Conservation (phyloP, 345 rosid species). For the Linum lewisii region DNA sequence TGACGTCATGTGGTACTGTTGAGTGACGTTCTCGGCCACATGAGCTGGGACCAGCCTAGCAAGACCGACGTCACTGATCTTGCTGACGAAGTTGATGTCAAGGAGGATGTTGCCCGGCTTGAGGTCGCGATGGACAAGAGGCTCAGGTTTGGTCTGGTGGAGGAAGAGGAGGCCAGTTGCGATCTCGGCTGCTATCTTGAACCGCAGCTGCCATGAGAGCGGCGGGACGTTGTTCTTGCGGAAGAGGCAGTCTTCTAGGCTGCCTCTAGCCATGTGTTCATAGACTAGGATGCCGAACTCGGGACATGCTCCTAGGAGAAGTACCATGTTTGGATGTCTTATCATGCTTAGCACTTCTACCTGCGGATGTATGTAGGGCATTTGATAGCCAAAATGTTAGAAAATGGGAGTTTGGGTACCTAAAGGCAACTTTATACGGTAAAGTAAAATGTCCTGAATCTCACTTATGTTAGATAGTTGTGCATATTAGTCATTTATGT, state of each 20-base stretch:
- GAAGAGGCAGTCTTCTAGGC: neutral
- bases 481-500: no score
- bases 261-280: neutral
- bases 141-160: neutral
- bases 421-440: no score
- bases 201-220: neutral
- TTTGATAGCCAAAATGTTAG: no score
- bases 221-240: neutral
- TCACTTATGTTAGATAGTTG: no score
- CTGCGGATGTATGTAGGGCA: neutral
- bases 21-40: neutral
- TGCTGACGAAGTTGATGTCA: no score
- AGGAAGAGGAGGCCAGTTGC: constrained; percentile 1
- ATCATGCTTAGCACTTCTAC: neutral
- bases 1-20: neutral
- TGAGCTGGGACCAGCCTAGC: neutral
- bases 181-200: neutral
- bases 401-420: no score
- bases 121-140: no score
- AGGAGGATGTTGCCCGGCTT: no score
- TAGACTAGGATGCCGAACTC: neutral
- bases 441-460: no score
- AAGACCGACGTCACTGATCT: no score
- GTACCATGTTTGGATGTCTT: neutral
- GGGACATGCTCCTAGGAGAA: neutral